These are phyloP conservation scores for Exophiala calicioides DNA, from an alignment of 2,329 filamentous ascomycete genomes.

Conservation along the genomic window DNA sequence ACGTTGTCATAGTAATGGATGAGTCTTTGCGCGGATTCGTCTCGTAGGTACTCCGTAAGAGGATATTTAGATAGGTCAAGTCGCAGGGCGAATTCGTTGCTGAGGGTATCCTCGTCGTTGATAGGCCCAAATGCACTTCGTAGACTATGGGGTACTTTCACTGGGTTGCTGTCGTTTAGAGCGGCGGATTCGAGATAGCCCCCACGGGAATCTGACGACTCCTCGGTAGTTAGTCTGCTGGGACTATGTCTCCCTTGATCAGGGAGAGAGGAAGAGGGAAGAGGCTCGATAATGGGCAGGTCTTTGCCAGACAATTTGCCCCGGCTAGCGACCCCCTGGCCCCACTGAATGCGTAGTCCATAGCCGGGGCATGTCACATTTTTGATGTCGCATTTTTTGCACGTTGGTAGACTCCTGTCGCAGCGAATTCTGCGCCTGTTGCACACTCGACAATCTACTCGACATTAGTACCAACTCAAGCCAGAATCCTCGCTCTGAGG, in stretches of 20 bases:
- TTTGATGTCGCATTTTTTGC: constrained; percentile 40
- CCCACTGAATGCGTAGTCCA: constrained; percentile 38
- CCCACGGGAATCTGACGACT: constrained; percentile 1
- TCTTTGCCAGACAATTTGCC: constrained; percentile 21
- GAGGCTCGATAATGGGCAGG: constrained; percentile 23
- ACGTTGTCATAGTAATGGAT: constrained; percentile 31
- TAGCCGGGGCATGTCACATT: constrained; percentile 39
- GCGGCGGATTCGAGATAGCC: background rate
- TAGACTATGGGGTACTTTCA: constrained; percentile 1
- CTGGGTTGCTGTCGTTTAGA: background rate
- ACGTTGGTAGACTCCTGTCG: constrained; percentile 38
- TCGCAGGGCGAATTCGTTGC: constrained; percentile 17
- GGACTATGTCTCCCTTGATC: constrained; percentile 4
- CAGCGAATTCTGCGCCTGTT: constrained; percentile 40
- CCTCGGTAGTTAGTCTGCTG: background rate
- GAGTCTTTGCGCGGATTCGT: constrained; percentile 23
- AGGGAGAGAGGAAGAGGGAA: background rate
- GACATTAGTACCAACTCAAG: too few relatives aligned
- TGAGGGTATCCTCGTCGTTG: constrained; percentile 7
- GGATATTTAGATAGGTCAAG: constrained; percentile 10
- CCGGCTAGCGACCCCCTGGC: constrained; percentile 35
- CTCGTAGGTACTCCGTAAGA: constrained; percentile 13
- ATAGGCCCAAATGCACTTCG: constrained; percentile 7
- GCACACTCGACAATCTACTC: constrained; percentile 42
- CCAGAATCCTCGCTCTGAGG: background rate